phyloP scores from a whole-genome alignment of 352 stramenopile species.

The Pythium vanterpoolii region DNA sequence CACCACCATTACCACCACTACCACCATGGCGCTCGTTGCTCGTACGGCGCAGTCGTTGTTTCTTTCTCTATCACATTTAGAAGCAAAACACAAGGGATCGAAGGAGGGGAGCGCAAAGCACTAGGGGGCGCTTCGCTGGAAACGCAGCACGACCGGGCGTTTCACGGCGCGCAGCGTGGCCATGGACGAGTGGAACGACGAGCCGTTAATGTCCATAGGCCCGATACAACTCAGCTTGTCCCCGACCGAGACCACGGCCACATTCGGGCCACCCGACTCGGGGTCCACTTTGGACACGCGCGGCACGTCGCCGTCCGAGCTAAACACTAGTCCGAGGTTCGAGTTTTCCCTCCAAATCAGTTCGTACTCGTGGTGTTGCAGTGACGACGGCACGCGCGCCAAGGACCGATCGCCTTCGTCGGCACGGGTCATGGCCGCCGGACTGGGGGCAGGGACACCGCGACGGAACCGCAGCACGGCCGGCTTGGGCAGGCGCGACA shows the following conservation, averaged over 20 bases:
- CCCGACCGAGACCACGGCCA: conserved; percentile 67
- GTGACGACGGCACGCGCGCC: conserved; percentile 39
- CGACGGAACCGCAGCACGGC: conserved; percentile 39
- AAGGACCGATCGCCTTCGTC: conserved; percentile 50
- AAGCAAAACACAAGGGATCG: too few relatives aligned
- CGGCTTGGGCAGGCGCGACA: conserved; percentile 39
- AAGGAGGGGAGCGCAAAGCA: too few relatives aligned
- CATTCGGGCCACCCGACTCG: conserved; percentile 66
- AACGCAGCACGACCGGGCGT: conserved; percentile 77
- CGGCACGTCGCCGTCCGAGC: conserved; percentile 66
- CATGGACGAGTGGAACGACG: conserved; percentile 85
- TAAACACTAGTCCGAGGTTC: conserved; percentile 84
- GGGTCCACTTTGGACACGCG: conserved; percentile 84
- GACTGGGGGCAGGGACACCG: conserved; percentile 30
- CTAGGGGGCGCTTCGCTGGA: conserved; percentile 36
- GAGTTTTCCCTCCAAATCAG: conserved; percentile 82
- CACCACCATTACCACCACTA: too few relatives aligned
- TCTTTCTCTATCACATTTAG: conserved; percentile 25
- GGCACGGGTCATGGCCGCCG: conserved; percentile 12
- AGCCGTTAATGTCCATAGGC: conserved; percentile 68
- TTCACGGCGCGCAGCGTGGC: conserved; percentile 76
- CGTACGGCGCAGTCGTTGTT: background rate
- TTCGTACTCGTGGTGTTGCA: conserved; percentile 78
- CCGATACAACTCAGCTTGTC: conserved; percentile 81
- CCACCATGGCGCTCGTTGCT: background rate